Evolutionary conservation across 108 stramenopile species (phyloP), one percentile per base, ranked within the genome.

Genomic region (Cyclotella baltica): DNA sequence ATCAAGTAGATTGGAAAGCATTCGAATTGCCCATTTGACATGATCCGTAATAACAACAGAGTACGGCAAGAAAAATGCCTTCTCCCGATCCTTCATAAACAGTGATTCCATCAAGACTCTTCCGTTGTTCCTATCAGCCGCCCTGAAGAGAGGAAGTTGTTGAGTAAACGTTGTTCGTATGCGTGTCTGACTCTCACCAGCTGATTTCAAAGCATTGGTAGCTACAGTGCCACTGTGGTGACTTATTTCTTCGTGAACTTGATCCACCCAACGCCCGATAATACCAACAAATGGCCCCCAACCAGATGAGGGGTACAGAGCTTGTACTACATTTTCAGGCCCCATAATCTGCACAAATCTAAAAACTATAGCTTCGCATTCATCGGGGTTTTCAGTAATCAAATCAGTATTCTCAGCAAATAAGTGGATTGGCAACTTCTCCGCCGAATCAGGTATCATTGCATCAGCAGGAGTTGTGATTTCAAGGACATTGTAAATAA

Each of bases 1-100:
- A 56, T 83, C 76, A 38, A 83, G 77, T 3, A 83, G 58, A 20
- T 76, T 71, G 28, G 83, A 83, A 15, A 83, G 75, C 11, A 83
- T 51, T 19, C 57, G 68, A 19, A 83, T 73, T 22, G 75, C 71
- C 76, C 76, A 77, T 33, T 37, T 30, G 25, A 68, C 83, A 62
- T 77, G 72, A 52, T 69, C 50, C n/a, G 43, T 46, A 0, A 77
- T 64, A 13, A 30, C 53, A n/a, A 83, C 83, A 33, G 53, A 68
- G 23, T n/a, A 2, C 15, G 83, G 76, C 15, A 83, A 28, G 18
- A 29, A 73, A 22, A 72, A 63, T 19, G 70, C 57, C 51, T 73
- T 83, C 13, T 67, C 33, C 28, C 72, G 38, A 64, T 57, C 55
- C 16, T 19, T 46, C 40, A 72, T 48, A 30, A 48, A 61, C 3